Base-by-base conservation (phyloP, 768 basidiomycete genomes). In the Amanita jacksonii region DNA sequence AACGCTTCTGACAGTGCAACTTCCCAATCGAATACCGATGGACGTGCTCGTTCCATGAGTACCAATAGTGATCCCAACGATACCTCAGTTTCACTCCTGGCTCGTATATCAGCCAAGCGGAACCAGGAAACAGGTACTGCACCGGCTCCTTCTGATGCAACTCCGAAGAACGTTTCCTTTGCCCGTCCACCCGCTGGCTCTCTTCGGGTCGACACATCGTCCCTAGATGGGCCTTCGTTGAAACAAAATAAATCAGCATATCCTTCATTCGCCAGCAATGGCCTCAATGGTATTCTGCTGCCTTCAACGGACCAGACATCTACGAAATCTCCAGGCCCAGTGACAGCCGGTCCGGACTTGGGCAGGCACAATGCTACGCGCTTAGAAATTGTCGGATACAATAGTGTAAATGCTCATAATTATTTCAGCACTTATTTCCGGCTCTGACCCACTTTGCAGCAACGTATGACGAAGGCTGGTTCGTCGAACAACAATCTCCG, bases 241-340 rank as follows among this genome's bases (percentile, higher is more conserved):
- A 79, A 73, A 56, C 85, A 87, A 66, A 89, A 89, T 65, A 90
- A 90, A 61, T 88, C 86, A 7, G 86, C 86, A 0, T 89, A 84
- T 54, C 86, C 87, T 3, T 70, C 78, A 43, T 79, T 82, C 44
- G 65, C 72, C 5, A 73, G 73, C 51, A 74, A 74, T 43, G 77
- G 77, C 5, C 72, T 73, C 51, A 74, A 74, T 43, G 77, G 77
- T 12, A 72, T 80, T 37, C 61, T 83, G 32, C 60, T 79, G 43
- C 73, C 73, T 15, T 63, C 76, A 10, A 69, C 72, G 36, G 83
- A 84, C 35, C 77, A 76, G 38, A 61, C 72, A 20, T 62, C 73
- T 15, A 69, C 74, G 47, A 77, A 83, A 58, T 84, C 82, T 16
- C 85, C 85, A 45, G 81, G 79, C 38, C 87, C 86, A 27, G 74